A percentile compares a stretch with the other conserved stretches of the same genome.
Evolutionary conservation across 2,329 filamentous ascomycete genomes (phyloP).

Genomic region (Thermomyces lanuginosus): DNA sequence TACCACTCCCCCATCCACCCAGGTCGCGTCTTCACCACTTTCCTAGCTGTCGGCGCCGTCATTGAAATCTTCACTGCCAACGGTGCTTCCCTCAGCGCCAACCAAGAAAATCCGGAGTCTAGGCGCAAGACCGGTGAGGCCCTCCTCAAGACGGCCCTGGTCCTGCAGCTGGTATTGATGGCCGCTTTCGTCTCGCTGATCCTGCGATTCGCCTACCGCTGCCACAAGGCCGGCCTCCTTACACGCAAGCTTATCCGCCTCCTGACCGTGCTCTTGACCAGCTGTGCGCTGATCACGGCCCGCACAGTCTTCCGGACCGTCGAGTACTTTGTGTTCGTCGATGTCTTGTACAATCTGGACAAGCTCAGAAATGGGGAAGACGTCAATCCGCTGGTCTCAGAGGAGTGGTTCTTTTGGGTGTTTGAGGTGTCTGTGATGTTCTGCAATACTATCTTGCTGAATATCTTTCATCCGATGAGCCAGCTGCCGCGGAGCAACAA

Average conservation of each 20-base stretch:
- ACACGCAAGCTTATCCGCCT: slow-evolving; percentile 25
- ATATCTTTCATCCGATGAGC: slow-evolving; percentile 35
- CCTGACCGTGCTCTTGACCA: slow-evolving; percentile 30
- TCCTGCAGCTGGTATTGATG: slow-evolving; percentile 36
- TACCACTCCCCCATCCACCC: slow-evolving; percentile 38
- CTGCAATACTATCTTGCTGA: slow-evolving; percentile 35
- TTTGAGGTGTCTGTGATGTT: slow-evolving; percentile 42
- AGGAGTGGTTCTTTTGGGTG: slow-evolving; percentile 45
- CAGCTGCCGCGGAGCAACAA: slow-evolving; percentile 35
- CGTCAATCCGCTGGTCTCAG: slow-evolving; percentile 36
- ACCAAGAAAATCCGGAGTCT: slow-evolving; percentile 18
- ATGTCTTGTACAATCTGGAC: too few relatives aligned
- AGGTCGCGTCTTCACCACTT: slow-evolving; percentile 42
- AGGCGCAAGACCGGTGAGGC: slow-evolving; percentile 28
- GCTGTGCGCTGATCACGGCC: slow-evolving; percentile 21
- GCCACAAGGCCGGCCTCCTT: slow-evolving; percentile 23
- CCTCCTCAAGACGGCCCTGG: slow-evolving; percentile 34
- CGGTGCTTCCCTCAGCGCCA: slow-evolving; percentile 33
- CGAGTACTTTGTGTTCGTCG: slow-evolving; percentile 28
- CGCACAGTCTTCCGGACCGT: slow-evolving; percentile 38
- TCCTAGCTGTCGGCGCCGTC: slow-evolving; percentile 36
- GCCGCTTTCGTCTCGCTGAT: slow-evolving; percentile 33
- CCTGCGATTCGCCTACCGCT: slow-evolving; percentile 31
- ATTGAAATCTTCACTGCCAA: slow-evolving; percentile 35
- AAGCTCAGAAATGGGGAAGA: too few relatives aligned